Evolutionary conservation across 164 flowering plant species (phyloP), one percentile per base, ranked within the genome.

Genomic region (Aristolochia contorta): DNA sequence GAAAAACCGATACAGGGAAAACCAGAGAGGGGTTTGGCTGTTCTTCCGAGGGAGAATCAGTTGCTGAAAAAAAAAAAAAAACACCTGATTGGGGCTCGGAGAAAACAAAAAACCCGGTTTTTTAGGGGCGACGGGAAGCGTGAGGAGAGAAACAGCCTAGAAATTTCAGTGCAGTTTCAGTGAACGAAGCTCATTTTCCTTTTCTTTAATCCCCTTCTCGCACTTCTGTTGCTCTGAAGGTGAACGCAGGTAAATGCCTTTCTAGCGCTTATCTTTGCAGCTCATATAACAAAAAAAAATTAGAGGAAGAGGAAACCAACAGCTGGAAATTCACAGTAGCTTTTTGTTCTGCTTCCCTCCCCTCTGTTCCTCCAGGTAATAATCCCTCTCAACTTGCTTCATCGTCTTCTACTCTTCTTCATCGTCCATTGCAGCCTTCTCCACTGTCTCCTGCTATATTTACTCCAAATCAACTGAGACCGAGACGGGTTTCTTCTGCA

Each of bases 1-100:
- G 63, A 67, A 27, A 68, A 78, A 71, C 19, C 69, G 58, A 64
- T 64, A 70, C 50, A 56, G 62, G 67, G 58, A 66, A 72, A 70
- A 57, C 73, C 54, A 49, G 43, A 37, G 69, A 67, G 43, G 7
- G 69, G 66, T 74, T 50, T 77, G 30, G 30, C 5, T 27, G 50
- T 61, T 58, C 61, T 72, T 72, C 58, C 79, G 73, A 78, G 86
- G 75, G 84, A 78, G 91, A 78, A 81, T 80, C 84, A 80, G 77
- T 64, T 63, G 77, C 75, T 65, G 83, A 60, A 41, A 72, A 47
- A 71, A 68, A 60, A 41, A 72, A 47, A 71, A 68, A 67, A 70
- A 74, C 69, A 65, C 54, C 72, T 65, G 67, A 77, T 76, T 77
- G 78, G 77, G 67, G 71, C 54, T 43, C 60, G 57, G 56, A 57